Evolutionary conservation across 805 yeast species (phyloP).

Genomic region (Teunomyces funiuensis): DNA sequence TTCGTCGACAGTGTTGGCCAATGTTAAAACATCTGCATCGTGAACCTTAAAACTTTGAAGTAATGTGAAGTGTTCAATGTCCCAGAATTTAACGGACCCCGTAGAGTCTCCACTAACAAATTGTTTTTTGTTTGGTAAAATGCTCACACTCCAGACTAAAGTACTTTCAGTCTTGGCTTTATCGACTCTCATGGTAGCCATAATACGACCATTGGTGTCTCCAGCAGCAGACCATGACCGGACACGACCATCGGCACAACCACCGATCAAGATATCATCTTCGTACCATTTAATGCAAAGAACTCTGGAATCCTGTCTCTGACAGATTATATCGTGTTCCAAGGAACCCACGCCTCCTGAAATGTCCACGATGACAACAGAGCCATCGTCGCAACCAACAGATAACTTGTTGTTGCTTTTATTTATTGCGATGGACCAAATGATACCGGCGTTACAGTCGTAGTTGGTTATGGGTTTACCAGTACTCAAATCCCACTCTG

Average conservation of each 20-base stretch:
- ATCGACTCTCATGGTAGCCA: constrained; percentile 88
- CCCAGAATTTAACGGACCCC: constrained; percentile 94
- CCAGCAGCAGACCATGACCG: constrained; percentile 68
- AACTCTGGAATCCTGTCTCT: constrained; percentile 81
- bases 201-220: constrained; percentile 61
- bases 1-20: constrained; percentile 60
- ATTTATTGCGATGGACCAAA: constrained; percentile 82
- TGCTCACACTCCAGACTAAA: constrained; percentile 82
- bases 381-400: constrained; percentile 94
- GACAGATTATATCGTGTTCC: constrained; percentile 73
- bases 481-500: constrained; percentile 86
- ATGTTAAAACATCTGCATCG: constrained; percentile 85
- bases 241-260: constrained; percentile 92
- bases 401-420: constrained; percentile 64
- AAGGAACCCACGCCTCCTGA: constrained; percentile 82
- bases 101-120: constrained; percentile 97
- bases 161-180: constrained; percentile 83
- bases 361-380: constrained; percentile 80
- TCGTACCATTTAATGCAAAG: constrained; percentile 76
- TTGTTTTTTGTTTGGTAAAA: constrained; percentile 62
- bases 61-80: constrained; percentile 69
- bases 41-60: constrained; percentile 81
- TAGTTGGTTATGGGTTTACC: constrained; percentile 72
- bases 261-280: constrained; percentile 72
- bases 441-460: constrained; percentile 90